phyloP scores from a whole-genome alignment of 768 basidiomycete genomes.

The Boletus sensibilis region DNA sequence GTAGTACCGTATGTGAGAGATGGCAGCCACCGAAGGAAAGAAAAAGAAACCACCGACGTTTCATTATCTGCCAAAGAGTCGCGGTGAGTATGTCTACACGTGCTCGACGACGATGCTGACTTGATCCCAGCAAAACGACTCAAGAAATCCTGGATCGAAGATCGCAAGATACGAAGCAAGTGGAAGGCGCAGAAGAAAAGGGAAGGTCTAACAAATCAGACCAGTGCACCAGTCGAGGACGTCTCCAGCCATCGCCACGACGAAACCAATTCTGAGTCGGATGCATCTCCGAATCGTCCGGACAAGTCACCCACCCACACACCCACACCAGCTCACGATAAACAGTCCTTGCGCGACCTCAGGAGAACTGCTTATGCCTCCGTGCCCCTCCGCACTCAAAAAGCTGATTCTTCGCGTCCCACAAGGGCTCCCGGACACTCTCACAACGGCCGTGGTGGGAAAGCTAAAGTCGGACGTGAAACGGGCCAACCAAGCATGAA shows the following conservation, averaged over 20 bases:
- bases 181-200: slow-evolving; percentile 72
- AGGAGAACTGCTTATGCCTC: slow-evolving; percentile 61
- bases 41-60: slow-evolving; percentile 67
- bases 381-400: slow-evolving; percentile 56
- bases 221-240: slow-evolving; percentile 1
- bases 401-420: slow-evolving; percentile 42
- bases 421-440: slow-evolving; percentile 16
- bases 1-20: background rate
- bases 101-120: slow-evolving; percentile 2
- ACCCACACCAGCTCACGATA: slow-evolving; percentile 6
- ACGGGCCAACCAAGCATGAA: slow-evolving; percentile 74
- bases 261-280: background rate
- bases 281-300: background rate
- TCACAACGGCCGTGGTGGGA: slow-evolving; percentile 30
- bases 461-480: slow-evolving; percentile 24
- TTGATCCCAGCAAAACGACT: slow-evolving; percentile 64
- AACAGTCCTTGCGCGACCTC: slow-evolving; percentile 54
- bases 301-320: slow-evolving; percentile 4
- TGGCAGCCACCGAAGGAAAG: slow-evolving; percentile 12
- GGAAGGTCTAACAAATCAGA: slow-evolving; percentile 34
- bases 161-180: slow-evolving; percentile 71
- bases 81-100: slow-evolving; percentile 47
- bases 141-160: slow-evolving; percentile 78
- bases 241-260: background rate
- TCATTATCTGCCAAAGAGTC: slow-evolving; percentile 57